Base-by-base conservation (phyloP, 2,329 filamentous ascomycete species). In the Xylaria sp. region DNA sequence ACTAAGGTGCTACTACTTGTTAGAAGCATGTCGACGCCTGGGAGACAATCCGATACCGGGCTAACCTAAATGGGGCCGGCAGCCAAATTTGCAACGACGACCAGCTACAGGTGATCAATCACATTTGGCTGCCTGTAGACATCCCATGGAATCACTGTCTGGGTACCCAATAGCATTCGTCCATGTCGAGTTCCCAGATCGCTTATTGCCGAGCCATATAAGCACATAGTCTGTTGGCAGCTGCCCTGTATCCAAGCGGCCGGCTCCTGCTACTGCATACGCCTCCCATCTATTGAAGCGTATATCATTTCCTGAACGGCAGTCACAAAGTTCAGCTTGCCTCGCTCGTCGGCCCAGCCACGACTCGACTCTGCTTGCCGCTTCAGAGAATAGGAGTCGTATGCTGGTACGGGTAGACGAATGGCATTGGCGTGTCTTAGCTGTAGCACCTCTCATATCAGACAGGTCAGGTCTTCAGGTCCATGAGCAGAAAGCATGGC, bases 81-180 rank as follows among this genome's bases (percentile, higher is more conserved):
- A 13, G 39, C 44, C 45, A 48, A 50, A 50, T 48, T 56, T 50
- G 52, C 51, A 43, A 39, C 45, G 56, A 45, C 48, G 56, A 45
- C 48, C 41, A 46, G 40, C 39, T 39, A 39, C 46, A 58, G 49
- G 41, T 61, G 58, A 61, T 48, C 29, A 39, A 52, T 61, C 58
- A 61, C 44, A 59, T 61, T 54, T 51, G 58, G 54, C 52, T 53
- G 55, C 55, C 56, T 53, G 56, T 56, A 56, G 55, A 52, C 52
- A 52, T 56, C 52, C 52, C 40, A 34, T 13, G 29, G 11, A 13
- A 34, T 34, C 29, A 34, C 16, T 34, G 29, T 54, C 21, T 51
- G 50, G 48, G 52, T 45, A 52, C 43, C 50, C 61, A 49, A 45
- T 50, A 52, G 42, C 55, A 50, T 37, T 39, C 18, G 46, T 48